Percentiles rank a stretch among this genome's conserved stretches.
Conservation (phyloP, 1,139 yeast species). For the Lodderomyces elongisporus region DNA sequence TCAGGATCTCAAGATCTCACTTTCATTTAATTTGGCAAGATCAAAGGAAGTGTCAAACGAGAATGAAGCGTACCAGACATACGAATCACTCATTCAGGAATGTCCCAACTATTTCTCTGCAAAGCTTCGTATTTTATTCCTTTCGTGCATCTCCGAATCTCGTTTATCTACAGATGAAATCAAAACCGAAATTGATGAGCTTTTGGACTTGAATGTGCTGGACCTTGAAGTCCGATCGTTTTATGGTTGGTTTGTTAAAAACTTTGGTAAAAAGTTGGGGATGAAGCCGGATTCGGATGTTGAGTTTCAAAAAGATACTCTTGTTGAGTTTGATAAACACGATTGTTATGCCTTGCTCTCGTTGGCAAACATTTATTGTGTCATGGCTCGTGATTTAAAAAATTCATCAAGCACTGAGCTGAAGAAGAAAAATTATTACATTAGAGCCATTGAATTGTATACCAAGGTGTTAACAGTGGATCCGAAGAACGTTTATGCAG, state of each 20-base stretch:
- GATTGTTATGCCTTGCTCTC: slow-evolving; percentile 88
- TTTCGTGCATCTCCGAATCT: slow-evolving; percentile 34
- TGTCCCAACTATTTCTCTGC: slow-evolving; percentile 78
- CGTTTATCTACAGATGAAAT: slow-evolving; percentile 38
- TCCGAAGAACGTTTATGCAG: slow-evolving; percentile 86
- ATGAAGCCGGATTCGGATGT: slow-evolving; percentile 63
- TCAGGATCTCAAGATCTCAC: slow-evolving; percentile 39
- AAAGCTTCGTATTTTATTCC: slow-evolving; percentile 61
- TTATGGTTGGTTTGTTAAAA: slow-evolving; percentile 82
- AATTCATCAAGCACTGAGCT: slow-evolving; percentile 42
- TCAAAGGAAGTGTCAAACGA: slow-evolving; percentile 47
- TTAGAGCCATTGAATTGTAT: slow-evolving; percentile 84
- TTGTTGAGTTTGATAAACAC: slow-evolving; percentile 77
- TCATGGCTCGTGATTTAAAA: slow-evolving; percentile 75
- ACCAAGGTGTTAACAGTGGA: slow-evolving; percentile 85
- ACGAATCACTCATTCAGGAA: slow-evolving; percentile 48
- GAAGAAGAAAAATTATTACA: slow-evolving; percentile 71
- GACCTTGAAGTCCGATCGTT: slow-evolving; percentile 84
- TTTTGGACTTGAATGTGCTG: slow-evolving; percentile 52
- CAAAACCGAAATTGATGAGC: slow-evolving; percentile 46
- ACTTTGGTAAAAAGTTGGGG: slow-evolving; percentile 53
- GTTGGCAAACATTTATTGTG: slow-evolving; percentile 80
- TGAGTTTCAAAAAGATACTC: slow-evolving; percentile 76
- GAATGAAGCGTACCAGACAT: slow-evolving; percentile 46
- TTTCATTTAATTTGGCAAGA: slow-evolving; percentile 62